Evolutionary conservation across 1,284 basidiomycete genomes (phyloP).

Genomic region (Irpex lacteus): DNA sequence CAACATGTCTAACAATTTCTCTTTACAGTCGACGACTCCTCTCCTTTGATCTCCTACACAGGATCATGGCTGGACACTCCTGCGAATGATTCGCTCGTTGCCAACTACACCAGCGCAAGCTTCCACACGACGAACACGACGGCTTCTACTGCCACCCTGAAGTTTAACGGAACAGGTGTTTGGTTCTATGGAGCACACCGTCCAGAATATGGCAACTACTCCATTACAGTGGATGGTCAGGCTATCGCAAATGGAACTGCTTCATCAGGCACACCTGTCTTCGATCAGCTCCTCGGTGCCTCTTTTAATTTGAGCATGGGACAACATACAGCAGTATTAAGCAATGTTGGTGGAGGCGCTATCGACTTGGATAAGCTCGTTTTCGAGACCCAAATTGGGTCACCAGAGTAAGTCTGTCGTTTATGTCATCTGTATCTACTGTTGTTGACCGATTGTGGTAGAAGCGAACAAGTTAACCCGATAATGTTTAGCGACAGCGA

Average conservation of each 20-base stretch:
- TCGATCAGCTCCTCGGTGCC: constrained; percentile 42
- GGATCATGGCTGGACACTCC: constrained; percentile 29
- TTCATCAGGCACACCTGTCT: constrained; percentile 21
- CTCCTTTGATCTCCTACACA: constrained; percentile 28
- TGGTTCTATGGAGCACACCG: constrained; percentile 46
- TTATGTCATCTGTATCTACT: neutral
- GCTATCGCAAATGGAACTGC: constrained; percentile 35
- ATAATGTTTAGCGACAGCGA: constrained; percentile 40
- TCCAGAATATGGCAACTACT: constrained; percentile 47
- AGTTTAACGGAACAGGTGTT: constrained; percentile 47
- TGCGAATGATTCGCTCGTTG: constrained; percentile 14
- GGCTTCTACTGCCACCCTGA: constrained; percentile 25
- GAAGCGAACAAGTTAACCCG: constrained; percentile 19
- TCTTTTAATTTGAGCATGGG: constrained; percentile 40
- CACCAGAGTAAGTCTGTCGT: constrained; percentile 32
- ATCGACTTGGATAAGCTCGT: constrained; percentile 51
- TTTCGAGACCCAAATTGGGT: constrained; percentile 38
- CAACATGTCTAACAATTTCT: neutral
- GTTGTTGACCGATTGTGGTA: neutral
- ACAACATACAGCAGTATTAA: constrained; percentile 44
- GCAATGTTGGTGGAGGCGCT: constrained; percentile 37
- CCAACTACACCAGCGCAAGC: constrained; percentile 21
- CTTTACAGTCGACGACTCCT: constrained; percentile 30
- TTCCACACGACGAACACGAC: constrained; percentile 22
- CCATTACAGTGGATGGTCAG: constrained; percentile 44